Percentiles rank a stretch among this genome's conserved stretches.
Evolutionary conservation across 371 early-diverging fungal genomes (phyloP).

Genomic region (Mucor plumbeus): DNA sequence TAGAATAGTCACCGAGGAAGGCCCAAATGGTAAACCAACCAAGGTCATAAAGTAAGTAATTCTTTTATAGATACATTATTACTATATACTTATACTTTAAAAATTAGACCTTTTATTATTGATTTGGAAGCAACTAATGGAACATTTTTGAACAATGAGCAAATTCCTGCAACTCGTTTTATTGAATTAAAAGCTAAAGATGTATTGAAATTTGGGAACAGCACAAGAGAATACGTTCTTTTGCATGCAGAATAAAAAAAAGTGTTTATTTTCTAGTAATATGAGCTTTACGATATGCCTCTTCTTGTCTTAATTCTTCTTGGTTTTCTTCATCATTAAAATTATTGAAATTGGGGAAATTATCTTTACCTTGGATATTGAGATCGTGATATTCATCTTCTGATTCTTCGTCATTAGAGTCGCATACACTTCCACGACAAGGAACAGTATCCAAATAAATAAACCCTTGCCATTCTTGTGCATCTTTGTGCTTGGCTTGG

Average conservation of each 20-base stretch:
- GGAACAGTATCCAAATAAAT: constrained; percentile 11
- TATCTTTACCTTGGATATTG: background rate
- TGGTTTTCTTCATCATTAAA: background rate
- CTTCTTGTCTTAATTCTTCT: constrained; percentile 7
- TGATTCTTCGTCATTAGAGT: background rate
- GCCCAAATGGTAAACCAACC: constrained; percentile 35
- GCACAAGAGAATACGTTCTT: constrained; percentile 91
- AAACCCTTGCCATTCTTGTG: constrained; percentile 10
- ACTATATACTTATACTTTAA: background rate
- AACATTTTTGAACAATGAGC: constrained; percentile 82
- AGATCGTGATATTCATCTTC: constrained; percentile 7
- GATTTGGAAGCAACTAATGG: constrained; percentile 94
- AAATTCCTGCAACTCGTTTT: constrained; percentile 79
- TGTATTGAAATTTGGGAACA: constrained; percentile 86
- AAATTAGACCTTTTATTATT: constrained; percentile 85
- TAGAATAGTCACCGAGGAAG: constrained; percentile 21
- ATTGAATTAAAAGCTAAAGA: constrained; percentile 84
- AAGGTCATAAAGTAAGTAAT: constrained; percentile 56
- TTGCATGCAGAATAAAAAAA: constrained; percentile 68
- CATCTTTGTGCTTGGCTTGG: background rate
- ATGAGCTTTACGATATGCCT: background rate
- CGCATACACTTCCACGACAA: background rate
- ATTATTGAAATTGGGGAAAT: constrained; percentile 16
- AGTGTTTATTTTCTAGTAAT: background rate
- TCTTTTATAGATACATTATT: too few species aligned